A percentile compares a stretch with the other conserved stretches of the same genome.
phyloP scores from a whole-genome alignment of 148 eudicot species.

The Chenopodium suecicum region DNA sequence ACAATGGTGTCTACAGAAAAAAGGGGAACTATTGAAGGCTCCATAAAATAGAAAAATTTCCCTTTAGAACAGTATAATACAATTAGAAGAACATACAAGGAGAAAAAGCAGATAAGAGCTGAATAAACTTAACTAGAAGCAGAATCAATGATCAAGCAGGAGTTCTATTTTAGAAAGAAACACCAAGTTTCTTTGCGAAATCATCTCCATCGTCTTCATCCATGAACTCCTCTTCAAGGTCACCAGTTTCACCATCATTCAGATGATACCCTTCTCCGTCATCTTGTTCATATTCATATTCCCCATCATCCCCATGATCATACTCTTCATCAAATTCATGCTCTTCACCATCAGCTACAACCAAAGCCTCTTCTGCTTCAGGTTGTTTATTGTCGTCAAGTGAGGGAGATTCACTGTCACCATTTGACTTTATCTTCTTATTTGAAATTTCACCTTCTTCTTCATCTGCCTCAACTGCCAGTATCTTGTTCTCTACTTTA shows the following conservation, averaged over 20 bases:
- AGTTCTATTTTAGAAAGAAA: constrained; percentile 38
- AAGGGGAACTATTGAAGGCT: constrained; percentile 21
- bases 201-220: constrained; percentile 86
- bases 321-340: constrained; percentile 50
- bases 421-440: constrained; percentile 29
- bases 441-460: constrained; percentile 31
- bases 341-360: constrained; percentile 38
- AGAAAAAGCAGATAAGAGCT: constrained; percentile 12
- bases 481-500: constrained; percentile 29
- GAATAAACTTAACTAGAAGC: constrained; percentile 19
- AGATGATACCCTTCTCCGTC: constrained; percentile 59
- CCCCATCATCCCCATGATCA: constrained; percentile 56
- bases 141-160: constrained; percentile 4
- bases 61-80: constrained; percentile 29
- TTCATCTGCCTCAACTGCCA: constrained; percentile 19
- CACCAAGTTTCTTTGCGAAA: constrained; percentile 85
- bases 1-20: constrained; percentile 32
- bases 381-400: constrained; percentile 23
- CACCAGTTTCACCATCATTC: constrained; percentile 60
- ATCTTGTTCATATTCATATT: constrained; percentile 61
- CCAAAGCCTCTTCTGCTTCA: constrained; percentile 39
- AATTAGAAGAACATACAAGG: constrained; percentile 28
- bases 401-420: constrained; percentile 28
- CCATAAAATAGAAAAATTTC: constrained; percentile 15
- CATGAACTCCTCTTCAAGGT: constrained; percentile 46